Base-by-base conservation (phyloP, 1,139 yeast genomes). In the Yamadazyma pseudoaaseri region DNA sequence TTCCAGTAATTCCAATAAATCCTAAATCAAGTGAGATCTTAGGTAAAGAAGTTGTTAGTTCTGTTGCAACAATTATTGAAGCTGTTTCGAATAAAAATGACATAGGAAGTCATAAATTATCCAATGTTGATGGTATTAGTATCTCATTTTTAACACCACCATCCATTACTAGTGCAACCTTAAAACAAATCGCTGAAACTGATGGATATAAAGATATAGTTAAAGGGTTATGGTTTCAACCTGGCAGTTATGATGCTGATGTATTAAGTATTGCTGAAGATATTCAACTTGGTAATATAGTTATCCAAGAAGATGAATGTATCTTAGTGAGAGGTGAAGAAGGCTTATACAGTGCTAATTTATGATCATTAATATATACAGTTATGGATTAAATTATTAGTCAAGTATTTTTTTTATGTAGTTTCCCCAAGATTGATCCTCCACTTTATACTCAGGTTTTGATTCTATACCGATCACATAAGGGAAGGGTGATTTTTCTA, bases 101-200 rank as follows among this genome's bases (percentile, higher is more conserved):
- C 23, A 35, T 62, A 9, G 53, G 50, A 3, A 36, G 37, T 4
- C 60, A 68, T 37, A 46, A 55, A 15, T 49, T 66, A 18, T 43
- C 60, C 1, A 34, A 37, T 6, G 50, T 39, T 10, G 75, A 73
- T 38, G 78, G 77, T 0, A 41, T 79, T 26, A 66, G 81, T 42
- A 54, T 81, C 5, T 76, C 84, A 21, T 81, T 86, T 30, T 77
- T 86, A 37, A 85, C 95, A 0, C 90, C 95, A 3, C 94, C 95
- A 0, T 52, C 53, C 0, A 70, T 81, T 9, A 76, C 87, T 2
- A 56, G 59, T 12, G 49, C 58, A 6, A 68, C 80, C 1, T 57
- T 85, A 30, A 54, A 65, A 29, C 70, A 69, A 29, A 62, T 73
- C 14, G 52, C 62, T 30, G 30, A 51, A 6, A 45, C 63, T 36